These are phyloP conservation scores for Histomonas meleagridis DNA, from an alignment of 208 protist genomes.

Conservation along the genomic window DNA sequence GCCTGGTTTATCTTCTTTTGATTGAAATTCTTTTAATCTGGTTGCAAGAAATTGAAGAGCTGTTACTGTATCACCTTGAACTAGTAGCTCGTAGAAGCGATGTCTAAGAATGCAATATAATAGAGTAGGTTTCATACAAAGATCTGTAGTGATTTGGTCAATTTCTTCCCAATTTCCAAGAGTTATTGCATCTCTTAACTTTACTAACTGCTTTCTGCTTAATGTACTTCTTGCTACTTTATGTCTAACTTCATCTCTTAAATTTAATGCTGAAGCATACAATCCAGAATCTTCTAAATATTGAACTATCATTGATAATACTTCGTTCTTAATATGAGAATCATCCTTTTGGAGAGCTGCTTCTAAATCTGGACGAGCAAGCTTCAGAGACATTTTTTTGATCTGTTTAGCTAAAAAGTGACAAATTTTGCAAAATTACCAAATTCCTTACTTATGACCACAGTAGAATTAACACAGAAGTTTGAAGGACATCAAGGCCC, in stretches of 20 bases:
- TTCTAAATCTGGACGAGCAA: neutral
- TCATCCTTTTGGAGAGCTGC: neutral
- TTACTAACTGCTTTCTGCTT: no score
- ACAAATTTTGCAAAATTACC: no score
- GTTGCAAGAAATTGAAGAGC: neutral
- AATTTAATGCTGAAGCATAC: neutral
- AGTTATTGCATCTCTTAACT: neutral
- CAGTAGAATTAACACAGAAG: neutral
- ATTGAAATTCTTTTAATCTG: neutral
- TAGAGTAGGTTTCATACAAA: neutral
- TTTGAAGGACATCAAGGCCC: neutral
- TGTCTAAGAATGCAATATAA: neutral
- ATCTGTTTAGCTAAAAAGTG: no score
- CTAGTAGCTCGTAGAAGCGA: neutral
- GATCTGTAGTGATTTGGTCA: neutral
- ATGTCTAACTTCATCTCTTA: neutral
- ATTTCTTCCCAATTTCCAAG: neutral
- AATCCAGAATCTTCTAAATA: neutral
- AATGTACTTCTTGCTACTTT: neutral
- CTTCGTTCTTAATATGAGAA: neutral
- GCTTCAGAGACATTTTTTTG: no score
- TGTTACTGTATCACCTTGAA: neutral
- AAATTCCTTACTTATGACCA: no score
- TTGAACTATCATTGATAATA: neutral
- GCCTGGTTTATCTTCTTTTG: neutral